Evolutionary conservation across 306 rosid genomes (phyloP), one percentile per base, ranked within the genome.

Genomic region (Trichosanthes cucumerina): DNA sequence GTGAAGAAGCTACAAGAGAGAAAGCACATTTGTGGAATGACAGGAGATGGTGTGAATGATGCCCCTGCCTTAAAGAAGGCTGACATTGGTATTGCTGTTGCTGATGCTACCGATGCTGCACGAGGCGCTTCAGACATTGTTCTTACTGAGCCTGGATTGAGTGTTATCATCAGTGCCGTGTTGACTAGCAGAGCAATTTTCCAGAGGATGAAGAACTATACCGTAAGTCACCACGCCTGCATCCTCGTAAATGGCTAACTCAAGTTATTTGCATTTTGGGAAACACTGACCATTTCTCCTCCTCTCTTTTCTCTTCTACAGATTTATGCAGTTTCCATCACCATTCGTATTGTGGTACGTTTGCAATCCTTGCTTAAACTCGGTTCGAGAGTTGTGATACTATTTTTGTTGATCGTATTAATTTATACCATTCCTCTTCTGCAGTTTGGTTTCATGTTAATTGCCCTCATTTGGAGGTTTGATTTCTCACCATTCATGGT

Each of bases 401-500:
- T 28, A 76, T 26, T 39, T 47, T 60, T 15, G 44, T 72, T 70
- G 21, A 75, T 80, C 41, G 72, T 72, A 43, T 38, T 14, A 78
- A 36, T 71, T 52, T 71, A 69, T 52, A 3, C 49, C 64, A 31
- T 39, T 76, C 52, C 75, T 59, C 6, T 62, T 86, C 63, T 86
- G 88, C 96, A 95, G 99, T 92, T 95, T 70, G 99, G 99, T 80
- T 95, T 95, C 90, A 79, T 95, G 99, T 79, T 95, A 77, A 92
- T 95, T 76, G 97, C 99, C 13, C 85, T 95, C 78, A 95, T 92
- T 66, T 95, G 99, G 99, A 92, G 88, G 77, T 95, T 92, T 21
- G 99, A 95, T 81, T 95, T 95, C 85, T 95, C 99, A 15, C 99
- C 99, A 9, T 95, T 95, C 89, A 95, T 95, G 98, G 98, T 95